These are phyloP conservation scores for Asterella californica DNA, from an alignment of 225 moss, liverwort and hornwort genomes.

Conservation along the genomic window DNA sequence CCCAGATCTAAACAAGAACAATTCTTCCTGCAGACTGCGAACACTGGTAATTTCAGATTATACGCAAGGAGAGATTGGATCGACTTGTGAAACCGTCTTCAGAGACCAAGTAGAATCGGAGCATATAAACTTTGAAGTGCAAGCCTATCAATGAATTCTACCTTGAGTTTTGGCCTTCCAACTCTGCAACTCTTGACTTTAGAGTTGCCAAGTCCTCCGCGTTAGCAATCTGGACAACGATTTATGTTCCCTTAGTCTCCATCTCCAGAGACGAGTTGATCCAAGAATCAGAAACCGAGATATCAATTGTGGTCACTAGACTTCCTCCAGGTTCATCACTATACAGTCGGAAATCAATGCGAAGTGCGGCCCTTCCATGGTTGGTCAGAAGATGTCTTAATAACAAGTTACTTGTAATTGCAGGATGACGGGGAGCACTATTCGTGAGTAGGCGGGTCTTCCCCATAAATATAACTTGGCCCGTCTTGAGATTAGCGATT, in stretches of 20 bases:
- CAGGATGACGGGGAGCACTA: too few relatives aligned
- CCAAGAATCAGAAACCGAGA: not conserved
- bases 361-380: too few relatives aligned
- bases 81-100: too few relatives aligned
- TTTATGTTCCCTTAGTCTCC: not conserved
- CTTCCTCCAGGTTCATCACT: not conserved
- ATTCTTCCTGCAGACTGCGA: constrained; percentile 54
- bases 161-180: constrained; percentile 38
- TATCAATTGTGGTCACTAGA: not conserved
- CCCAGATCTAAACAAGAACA: constrained; percentile 26
- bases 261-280: not conserved
- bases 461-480: too few relatives aligned
- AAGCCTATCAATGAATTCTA: not conserved
- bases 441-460: too few relatives aligned
- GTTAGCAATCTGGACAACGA: constrained; percentile 30
- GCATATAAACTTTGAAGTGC: not conserved
- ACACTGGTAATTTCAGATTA: not conserved
- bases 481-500: too few relatives aligned
- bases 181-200: constrained; percentile 29
- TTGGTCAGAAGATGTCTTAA: too few relatives aligned
- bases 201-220: constrained; percentile 27
- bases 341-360: too few relatives aligned
- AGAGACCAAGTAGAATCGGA: not conserved
- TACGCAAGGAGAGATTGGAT: not conserved
- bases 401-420: too few relatives aligned